A percentile compares a stretch with the other conserved stretches of the same genome.
Conservation (phyloP, 2,329 filamentous ascomycete genomes). For the Podosphaera aphanis region DNA sequence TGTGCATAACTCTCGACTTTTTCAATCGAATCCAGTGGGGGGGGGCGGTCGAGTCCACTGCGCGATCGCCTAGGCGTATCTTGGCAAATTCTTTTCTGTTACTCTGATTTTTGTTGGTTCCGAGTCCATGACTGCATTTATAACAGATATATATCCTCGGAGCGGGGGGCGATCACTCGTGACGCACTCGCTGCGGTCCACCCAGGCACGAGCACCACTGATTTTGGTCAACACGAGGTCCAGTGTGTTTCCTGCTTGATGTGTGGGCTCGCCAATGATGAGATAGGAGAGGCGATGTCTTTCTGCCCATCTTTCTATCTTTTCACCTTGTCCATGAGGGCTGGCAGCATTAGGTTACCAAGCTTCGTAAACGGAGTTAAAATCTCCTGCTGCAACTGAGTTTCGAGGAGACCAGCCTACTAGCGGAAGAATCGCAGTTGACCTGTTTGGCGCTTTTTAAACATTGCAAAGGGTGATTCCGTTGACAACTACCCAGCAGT, state of each 20-base stretch:
- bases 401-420: background rate
- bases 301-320: background rate
- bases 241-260: background rate
- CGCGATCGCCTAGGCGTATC: too few relatives aligned
- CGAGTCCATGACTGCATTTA: too few relatives aligned
- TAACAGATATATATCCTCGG: background rate
- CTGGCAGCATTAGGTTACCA: background rate
- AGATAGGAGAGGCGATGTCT: background rate
- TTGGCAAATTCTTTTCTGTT: too few relatives aligned
- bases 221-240: background rate
- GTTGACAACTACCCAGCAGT: too few relatives aligned
- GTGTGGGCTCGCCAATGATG: background rate
- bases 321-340: background rate
- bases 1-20: too few relatives aligned
- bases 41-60: too few relatives aligned
- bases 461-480: too few relatives aligned
- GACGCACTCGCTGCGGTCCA: background rate
- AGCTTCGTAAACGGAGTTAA: background rate
- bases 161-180: background rate
- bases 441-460: too few relatives aligned
- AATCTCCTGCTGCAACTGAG: background rate
- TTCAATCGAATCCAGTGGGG: too few relatives aligned
- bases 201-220: background rate
- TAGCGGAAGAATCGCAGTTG: too few relatives aligned
- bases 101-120: too few relatives aligned